These are phyloP conservation scores for Fusarium praegraminearum DNA, from an alignment of 2,329 filamentous ascomycete species.

Conservation along the genomic window DNA sequence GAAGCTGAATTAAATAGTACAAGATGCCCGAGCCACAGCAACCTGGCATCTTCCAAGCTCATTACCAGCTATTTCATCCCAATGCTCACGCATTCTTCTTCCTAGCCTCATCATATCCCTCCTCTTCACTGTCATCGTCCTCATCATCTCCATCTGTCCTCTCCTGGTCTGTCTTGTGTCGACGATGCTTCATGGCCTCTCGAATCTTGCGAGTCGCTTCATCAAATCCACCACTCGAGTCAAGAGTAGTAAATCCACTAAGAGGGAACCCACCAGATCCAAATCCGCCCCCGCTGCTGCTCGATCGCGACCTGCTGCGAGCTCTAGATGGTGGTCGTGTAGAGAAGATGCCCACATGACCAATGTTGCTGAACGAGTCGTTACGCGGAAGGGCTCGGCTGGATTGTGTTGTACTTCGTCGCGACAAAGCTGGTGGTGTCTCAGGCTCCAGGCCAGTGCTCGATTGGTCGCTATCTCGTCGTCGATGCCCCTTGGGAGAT, in stretches of 20 bases:
- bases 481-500: conserved; percentile 45
- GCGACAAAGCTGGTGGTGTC: conserved; percentile 56
- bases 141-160: conserved; percentile 51
- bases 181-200: conserved; percentile 79
- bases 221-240: conserved; percentile 78
- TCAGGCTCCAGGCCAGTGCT: conserved; percentile 54
- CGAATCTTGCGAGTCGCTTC: conserved; percentile 87
- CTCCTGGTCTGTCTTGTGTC: conserved; percentile 64
- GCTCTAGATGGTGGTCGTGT: conserved; percentile 87
- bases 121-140: conserved; percentile 58
- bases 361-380: conserved; percentile 93
- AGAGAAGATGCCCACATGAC: conserved; percentile 88
- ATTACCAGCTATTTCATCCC: not conserved
- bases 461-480: conserved; percentile 64
- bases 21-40: conserved; percentile 24
- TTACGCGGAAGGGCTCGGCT: conserved; percentile 77
- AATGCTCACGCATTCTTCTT: conserved; percentile 55
- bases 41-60: not conserved
- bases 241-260: conserved; percentile 75
- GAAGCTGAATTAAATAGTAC: conserved; percentile 29
- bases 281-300: conserved; percentile 73
- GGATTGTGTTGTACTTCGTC: conserved; percentile 65
- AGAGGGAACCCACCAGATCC: conserved; percentile 73
- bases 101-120: conserved; percentile 57
- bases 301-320: conserved; percentile 75